These are phyloP conservation scores for Tricholoma sp. DNA, from an alignment of 768 basidiomycete genomes.

Conservation along the genomic window DNA sequence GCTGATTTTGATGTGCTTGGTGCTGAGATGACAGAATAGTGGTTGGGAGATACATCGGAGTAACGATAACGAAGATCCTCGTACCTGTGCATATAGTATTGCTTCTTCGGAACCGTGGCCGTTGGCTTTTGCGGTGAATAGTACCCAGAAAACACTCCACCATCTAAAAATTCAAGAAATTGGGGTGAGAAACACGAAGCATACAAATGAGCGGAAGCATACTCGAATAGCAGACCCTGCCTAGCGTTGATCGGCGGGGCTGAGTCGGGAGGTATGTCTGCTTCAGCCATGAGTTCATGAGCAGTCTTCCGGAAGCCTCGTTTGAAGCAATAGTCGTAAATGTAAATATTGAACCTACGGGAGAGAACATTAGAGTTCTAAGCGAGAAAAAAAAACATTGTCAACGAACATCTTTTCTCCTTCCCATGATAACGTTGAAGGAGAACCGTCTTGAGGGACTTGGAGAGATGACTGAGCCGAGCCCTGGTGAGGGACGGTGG, in stretches of 20 bases:
- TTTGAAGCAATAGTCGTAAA: slow-evolving; percentile 80
- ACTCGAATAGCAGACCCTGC: slow-evolving; percentile 84
- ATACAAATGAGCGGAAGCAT: slow-evolving; percentile 24
- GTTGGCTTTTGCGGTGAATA: slow-evolving; percentile 77
- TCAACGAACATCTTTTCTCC: slow-evolving; percentile 74
- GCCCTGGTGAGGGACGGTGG: slow-evolving; percentile 23
- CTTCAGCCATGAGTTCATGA: slow-evolving; percentile 58
- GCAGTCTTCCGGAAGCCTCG: slow-evolving; percentile 75
- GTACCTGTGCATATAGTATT: slow-evolving; percentile 63
- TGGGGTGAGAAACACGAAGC: slow-evolving; percentile 8
- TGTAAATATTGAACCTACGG: slow-evolving; percentile 83
- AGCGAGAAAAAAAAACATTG: slow-evolving; percentile 10
- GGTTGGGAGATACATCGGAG: slow-evolving; percentile 8
- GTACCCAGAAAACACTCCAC: slow-evolving; percentile 89
- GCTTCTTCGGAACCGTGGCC: slow-evolving; percentile 65
- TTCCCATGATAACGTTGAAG: slow-evolving; percentile 59
- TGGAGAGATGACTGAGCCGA: slow-evolving; percentile 19
- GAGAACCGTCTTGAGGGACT: slow-evolving; percentile 15
- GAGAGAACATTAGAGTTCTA: background rate
- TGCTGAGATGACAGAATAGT: slow-evolving; percentile 14
- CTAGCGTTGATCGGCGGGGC: slow-evolving; percentile 77
- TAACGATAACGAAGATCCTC: slow-evolving; percentile 21
- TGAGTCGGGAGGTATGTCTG: slow-evolving; percentile 57
- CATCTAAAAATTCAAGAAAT: slow-evolving; percentile 41
- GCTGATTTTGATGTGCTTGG: slow-evolving; percentile 23